Base-by-base conservation (phyloP, 495 filamentous ascomycete species). In the Talaromyces trachyspermus region DNA sequence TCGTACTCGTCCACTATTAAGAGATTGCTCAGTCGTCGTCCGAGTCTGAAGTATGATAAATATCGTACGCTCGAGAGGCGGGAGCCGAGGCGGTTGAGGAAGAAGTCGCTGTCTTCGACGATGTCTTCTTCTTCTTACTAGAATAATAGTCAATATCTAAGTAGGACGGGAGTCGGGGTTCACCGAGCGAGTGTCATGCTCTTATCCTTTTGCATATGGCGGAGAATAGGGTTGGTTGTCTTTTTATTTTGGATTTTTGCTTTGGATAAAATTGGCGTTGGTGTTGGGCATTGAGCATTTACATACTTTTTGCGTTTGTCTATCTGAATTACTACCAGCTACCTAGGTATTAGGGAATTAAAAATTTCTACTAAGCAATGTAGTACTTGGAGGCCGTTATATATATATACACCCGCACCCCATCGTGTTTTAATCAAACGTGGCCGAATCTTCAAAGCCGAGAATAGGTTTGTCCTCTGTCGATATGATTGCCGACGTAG, bases 71-170 rank as follows among this genome's bases (percentile, higher is more conserved):
- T 72, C 36, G 69, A 73, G 42, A 54, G 64, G 52, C 54, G 65
- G 53, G 63, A 72, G 53, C 64, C 69, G 43, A 71, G 72, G 54
- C 59, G 69, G 30, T 52, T 69, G 50, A 49, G 71, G 51, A 67
- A 66, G 58, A 40, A 50, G 48, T 49, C 48, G 22, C 46, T 42
- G 26, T 37, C 44, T 22, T 4, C 14, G 19, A 20, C n/a, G 18
- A 14, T 12, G 5, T 11, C 17, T 5, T 6, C 22, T 22, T n/a
- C 10, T 20, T 32, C 24, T 19, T 32, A 44, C 1, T 14, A 10
- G 7, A 39, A 19, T 9, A 2, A 10, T n/a, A 17, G 37, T 5
- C n/a, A 15, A 9, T 40, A 19, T 22, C 5, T 27, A 7, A 12
- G 27, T 12, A 30, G 27, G 12, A 30, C 12, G 27, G 12, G 6